Conservation (phyloP, 306 rosid species). For the Gastrolobium villosum region DNA sequence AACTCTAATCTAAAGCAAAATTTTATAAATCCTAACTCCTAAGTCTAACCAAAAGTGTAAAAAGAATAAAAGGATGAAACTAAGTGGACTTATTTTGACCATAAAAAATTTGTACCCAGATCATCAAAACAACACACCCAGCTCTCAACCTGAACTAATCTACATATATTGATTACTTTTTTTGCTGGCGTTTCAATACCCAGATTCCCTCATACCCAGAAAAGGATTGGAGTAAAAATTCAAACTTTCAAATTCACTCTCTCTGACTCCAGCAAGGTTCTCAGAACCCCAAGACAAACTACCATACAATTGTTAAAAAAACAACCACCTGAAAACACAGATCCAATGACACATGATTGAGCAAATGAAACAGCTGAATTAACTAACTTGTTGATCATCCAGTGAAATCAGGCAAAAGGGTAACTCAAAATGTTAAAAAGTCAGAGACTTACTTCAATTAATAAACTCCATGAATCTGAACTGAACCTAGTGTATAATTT, state of each 20-base stretch:
- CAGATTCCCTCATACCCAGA: constrained; percentile 39
- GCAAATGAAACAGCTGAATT: constrained; percentile 50
- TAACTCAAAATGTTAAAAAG: constrained; percentile 47
- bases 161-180: constrained; percentile 33
- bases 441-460: constrained; percentile 57
- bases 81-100: constrained; percentile 38
- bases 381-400: constrained; percentile 50
- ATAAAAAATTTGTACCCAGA: constrained; percentile 39
- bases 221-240: constrained; percentile 38
- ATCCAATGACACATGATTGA: constrained; percentile 63
- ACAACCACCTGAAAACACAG: constrained; percentile 61
- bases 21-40: constrained; percentile 12
- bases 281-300: constrained; percentile 48
- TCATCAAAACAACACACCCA: constrained; percentile 47
- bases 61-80: constrained; percentile 14
- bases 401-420: constrained; percentile 50
- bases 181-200: constrained; percentile 34
- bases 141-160: constrained; percentile 38
- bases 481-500: constrained; percentile 53
- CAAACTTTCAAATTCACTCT: constrained; percentile 47
- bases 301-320: constrained; percentile 50
- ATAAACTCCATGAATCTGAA: constrained; percentile 63
- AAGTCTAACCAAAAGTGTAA: constrained; percentile 11
- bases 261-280: constrained; percentile 43
- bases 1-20: constrained; percentile 43